These are phyloP conservation scores for Cokeromyces recurvatus DNA, from an alignment of 371 early-diverging fungal species.

Conservation along the genomic window DNA sequence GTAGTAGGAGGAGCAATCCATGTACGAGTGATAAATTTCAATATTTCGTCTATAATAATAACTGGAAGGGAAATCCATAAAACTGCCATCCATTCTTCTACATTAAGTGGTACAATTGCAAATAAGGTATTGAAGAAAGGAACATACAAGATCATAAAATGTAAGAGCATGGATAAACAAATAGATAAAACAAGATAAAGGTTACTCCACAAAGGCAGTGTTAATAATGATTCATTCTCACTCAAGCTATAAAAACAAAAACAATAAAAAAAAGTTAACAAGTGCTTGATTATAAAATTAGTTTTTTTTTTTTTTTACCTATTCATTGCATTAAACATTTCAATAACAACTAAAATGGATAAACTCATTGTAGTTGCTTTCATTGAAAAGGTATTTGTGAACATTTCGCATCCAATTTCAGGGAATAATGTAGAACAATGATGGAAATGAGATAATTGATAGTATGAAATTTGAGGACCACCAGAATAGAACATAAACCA, in stretches of 20 bases:
- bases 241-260: slow-evolving; percentile 81
- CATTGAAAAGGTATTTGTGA: slow-evolving; percentile 70
- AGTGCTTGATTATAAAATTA: too few species aligned
- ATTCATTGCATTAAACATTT: slow-evolving; percentile 98
- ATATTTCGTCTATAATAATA: slow-evolving; percentile 85
- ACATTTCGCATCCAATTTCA: slow-evolving; percentile 90
- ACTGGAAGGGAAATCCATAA: slow-evolving; percentile 87
- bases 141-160: slow-evolving; percentile 92
- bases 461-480: slow-evolving; percentile 86
- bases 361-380: slow-evolving; percentile 95
- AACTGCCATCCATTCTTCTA: slow-evolving; percentile 90
- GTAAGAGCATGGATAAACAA: slow-evolving; percentile 83
- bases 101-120: slow-evolving; percentile 81
- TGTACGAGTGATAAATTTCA: slow-evolving; percentile 82
- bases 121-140: slow-evolving; percentile 86
- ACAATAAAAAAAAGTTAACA: too few species aligned
- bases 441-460: slow-evolving; percentile 91
- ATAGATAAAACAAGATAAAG: slow-evolving; percentile 84
- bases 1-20: slow-evolving; percentile 53
- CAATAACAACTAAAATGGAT: slow-evolving; percentile 92
- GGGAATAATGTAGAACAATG: slow-evolving; percentile 80
- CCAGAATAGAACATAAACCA: slow-evolving; percentile 88
- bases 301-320: slow-evolving; percentile 26
- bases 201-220: slow-evolving; percentile 88
- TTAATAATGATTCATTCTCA: slow-evolving; percentile 90